Base-by-base conservation (phyloP, 495 filamentous ascomycete genomes). In the Paragyromitra xinjiangensis region DNA sequence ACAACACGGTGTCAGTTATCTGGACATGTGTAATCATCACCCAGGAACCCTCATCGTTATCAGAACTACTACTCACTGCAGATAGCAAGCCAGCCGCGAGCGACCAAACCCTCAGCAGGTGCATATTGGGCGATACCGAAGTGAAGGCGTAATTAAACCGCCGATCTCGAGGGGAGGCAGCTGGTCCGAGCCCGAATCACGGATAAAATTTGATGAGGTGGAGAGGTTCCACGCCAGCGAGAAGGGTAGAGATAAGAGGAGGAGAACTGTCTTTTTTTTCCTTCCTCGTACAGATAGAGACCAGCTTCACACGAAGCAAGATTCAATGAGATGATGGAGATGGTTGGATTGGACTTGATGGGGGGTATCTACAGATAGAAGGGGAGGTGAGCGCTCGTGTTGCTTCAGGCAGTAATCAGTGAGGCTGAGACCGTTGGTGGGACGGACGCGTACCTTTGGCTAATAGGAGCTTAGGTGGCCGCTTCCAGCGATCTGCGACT, bases 81-180 rank as follows among this genome's bases (percentile, higher is more conserved):
- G 61, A 70, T 59, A 81, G 74, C 19, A 78, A 66, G 39, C 39
- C 74, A 73, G 79, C 72, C 48, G 59, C 67, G 14, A 75, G 73
- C 34, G 63, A 56, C 79, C 62, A 81, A 69, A 81, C 78, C 71
- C 80, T 75, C 79, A 81, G 73, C 73, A 78, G 70, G 22, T 71
- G 79, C 80, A 81, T 81, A 71, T 78, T 81, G 74, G 80, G 79
- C 74, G 67, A 78, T 63, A 72, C 61, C 37, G 50, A 72, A 53
- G 39, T 40, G 69, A 50, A 34, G 50, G 51, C 58, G 73, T 72
- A 72, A 51, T 71, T 71, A 48, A 62, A 69, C 59, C 66, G 67
- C 59, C 73, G 59, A 72, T 67, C 75, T 51, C 51, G 50, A 55
- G 48, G 34, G 50, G 51, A 78, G 40, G 39, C 61, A 53, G 51